Evolutionary conservation across 2,329 filamentous ascomycete species (phyloP), one percentile per base, ranked within the genome.

Genomic region (Sclerotinia nivalis): DNA sequence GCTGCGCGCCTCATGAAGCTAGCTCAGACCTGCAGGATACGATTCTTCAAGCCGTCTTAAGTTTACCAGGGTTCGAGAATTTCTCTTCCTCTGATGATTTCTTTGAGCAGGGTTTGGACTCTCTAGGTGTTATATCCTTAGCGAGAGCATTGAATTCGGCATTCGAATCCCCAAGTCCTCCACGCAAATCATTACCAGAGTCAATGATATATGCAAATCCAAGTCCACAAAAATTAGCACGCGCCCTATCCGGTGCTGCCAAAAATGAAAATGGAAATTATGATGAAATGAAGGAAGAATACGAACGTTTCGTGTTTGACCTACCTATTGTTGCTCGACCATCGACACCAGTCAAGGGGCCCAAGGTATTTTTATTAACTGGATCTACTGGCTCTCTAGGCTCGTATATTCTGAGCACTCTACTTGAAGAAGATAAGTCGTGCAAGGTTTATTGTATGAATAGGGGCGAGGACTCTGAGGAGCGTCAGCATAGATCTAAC

Each of bases 351-450:
- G 8, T 28, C 15, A 28, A 31, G 40, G 66, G 52, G 8, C 5
- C 43, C 1, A 68, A 31, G 22, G 45, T 49, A 8, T 60, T 79
- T 12, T 70, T 83, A 20, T 72, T 86, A 25, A 86, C 83, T 0
- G 84, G 82, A 15, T 83, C 81, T 4, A 86, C 84, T 0, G 84
- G 84, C 9, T 82, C 80, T 12, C 72, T 86, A 22, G 84, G 84
- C 0, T 82, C 80, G 6, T 84, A 85, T 72, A 76, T 85, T 52
- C 77, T 86, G 6, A 76, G 83, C 64, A 56, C 75, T 12, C 75
- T 83, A 37, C 76, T 76, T 28, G 75, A 79, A 0, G 70, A 71
- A 10, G 45, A 66, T 20, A 40, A n/a, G 7, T 79, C 84, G 7
- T 76, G 76, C 50, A 82, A 82, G 70, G 74, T 86, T 49, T 79